phyloP scores from a whole-genome alignment of 1,139 yeast genomes.

The Waltiozyma sp. region DNA sequence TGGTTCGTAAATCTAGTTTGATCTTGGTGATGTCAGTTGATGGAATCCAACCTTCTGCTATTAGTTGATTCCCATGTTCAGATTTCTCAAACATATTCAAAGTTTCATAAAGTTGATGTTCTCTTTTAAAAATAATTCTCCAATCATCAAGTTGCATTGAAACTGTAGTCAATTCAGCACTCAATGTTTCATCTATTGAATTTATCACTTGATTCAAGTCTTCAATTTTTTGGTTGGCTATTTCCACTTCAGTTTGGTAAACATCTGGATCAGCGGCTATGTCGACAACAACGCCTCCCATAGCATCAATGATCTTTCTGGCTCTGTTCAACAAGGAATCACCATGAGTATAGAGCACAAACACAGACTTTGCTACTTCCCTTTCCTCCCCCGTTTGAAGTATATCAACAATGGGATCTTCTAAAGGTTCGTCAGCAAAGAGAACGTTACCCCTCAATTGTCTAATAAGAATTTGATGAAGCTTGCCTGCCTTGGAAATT shows the following conservation, averaged over 20 bases:
- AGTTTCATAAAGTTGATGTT: conserved; percentile 56
- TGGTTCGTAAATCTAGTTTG: conserved; percentile 26
- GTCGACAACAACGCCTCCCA: conserved; percentile 48
- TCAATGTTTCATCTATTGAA: conserved; percentile 47
- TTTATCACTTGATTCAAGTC: conserved; percentile 51
- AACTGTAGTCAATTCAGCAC: conserved; percentile 58
- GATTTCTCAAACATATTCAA: conserved; percentile 63
- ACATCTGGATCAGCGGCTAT: conserved; percentile 13
- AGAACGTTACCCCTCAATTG: conserved; percentile 61
- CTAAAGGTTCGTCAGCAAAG: conserved; percentile 51
- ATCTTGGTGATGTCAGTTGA: conserved; percentile 34
- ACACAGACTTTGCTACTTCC: conserved; percentile 42
- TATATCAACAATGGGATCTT: conserved; percentile 32
- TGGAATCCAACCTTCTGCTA: conserved; percentile 80
- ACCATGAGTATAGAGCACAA: conserved; percentile 65
- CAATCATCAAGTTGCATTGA: conserved; percentile 56
- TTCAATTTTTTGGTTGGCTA: conserved; percentile 35
- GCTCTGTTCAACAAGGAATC: conserved; percentile 45
- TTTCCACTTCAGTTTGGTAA: conserved; percentile 25
- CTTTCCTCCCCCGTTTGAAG: background rate
- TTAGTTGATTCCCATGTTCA: conserved; percentile 37
- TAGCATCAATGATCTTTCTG: conserved; percentile 48
- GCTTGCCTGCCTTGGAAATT: conserved; percentile 43
- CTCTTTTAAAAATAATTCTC: conserved; percentile 61
- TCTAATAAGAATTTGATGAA: conserved; percentile 67